Percentiles rank a stretch among this genome's conserved stretches.
Evolutionary conservation across 2,329 filamentous ascomycete species (phyloP).

Genomic region (Ramularia collo-cygni): DNA sequence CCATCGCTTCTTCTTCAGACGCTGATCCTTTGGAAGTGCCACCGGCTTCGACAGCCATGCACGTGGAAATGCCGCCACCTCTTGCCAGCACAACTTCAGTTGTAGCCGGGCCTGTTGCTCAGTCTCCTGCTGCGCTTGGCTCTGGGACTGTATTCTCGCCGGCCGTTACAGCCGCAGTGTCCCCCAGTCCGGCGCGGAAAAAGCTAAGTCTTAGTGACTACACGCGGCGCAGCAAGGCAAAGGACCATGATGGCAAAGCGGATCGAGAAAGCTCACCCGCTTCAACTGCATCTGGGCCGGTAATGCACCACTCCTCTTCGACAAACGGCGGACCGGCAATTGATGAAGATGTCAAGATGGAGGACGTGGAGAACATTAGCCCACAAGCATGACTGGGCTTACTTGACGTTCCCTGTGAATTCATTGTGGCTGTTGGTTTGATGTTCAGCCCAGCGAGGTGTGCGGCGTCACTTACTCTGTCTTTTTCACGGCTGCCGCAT

Average conservation of each 20-base stretch:
- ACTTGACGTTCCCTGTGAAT: conserved; percentile 4
- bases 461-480: conserved; percentile 7
- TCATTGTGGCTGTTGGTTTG: background rate
- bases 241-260: conserved; percentile 18
- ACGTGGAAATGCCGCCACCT: conserved; percentile 30
- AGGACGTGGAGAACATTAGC: conserved; percentile 15
- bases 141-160: conserved; percentile 26
- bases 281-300: conserved; percentile 22
- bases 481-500: conserved; percentile 10
- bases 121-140: conserved; percentile 9
- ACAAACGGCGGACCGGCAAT: conserved; percentile 20
- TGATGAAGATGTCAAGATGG: conserved; percentile 26
- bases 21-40: conserved; percentile 5
- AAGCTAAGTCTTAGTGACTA: conserved; percentile 48
- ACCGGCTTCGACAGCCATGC: conserved; percentile 23
- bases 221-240: conserved; percentile 37
- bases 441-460: conserved; percentile 15
- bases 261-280: conserved; percentile 29
- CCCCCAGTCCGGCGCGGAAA: conserved; percentile 38
- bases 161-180: conserved; percentile 36
- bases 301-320: conserved; percentile 20
- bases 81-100: conserved; percentile 17
- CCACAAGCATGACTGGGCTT: conserved; percentile 9
- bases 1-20: conserved; percentile 6
- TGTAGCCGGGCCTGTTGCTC: conserved; percentile 17